Percentiles rank a stretch among this genome's conserved stretches.
These are phyloP conservation scores for Xylariomycetidae sp. DNA, from an alignment of 2,329 filamentous ascomycete species.

Conservation along the genomic window DNA sequence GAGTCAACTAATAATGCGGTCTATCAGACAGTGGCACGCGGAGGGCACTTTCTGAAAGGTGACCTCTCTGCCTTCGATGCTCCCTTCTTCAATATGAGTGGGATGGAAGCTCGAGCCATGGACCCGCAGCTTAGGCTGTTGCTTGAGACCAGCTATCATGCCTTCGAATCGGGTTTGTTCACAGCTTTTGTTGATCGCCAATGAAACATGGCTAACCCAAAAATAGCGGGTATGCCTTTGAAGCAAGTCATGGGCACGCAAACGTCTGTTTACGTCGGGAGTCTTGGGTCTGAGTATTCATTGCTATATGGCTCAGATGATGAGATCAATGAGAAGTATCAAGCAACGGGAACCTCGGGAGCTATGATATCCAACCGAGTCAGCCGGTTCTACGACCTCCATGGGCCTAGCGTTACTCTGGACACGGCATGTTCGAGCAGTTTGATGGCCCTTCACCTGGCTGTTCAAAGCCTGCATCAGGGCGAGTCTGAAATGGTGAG, in stretches of 20 bases:
- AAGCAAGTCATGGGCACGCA: constrained; percentile 1
- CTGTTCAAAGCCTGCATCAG: not conserved
- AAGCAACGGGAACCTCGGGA: constrained; percentile 1
- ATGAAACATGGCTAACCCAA: not conserved
- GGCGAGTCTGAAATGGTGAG: constrained; percentile 2
- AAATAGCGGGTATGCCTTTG: not conserved
- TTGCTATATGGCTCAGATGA: not conserved
- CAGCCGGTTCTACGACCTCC: constrained; percentile 2
- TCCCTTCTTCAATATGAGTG: constrained; percentile 9
- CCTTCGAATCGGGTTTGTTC: constrained; percentile 50
- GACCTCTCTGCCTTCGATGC: constrained; percentile 8
- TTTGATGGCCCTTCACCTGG: constrained; percentile 1
- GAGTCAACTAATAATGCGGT: too few relatives aligned
- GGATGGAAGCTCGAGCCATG: constrained; percentile 8
- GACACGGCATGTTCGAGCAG: constrained; percentile 3
- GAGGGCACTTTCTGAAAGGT: constrained; percentile 4
- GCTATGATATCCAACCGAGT: constrained; percentile 3
- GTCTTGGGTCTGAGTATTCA: constrained; percentile 2
- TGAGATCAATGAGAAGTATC: constrained; percentile 4
- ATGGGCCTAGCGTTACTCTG: not conserved
- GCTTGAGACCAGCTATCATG: constrained; percentile 60
- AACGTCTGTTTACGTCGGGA: constrained; percentile 5
- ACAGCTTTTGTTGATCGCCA: too few relatives aligned
- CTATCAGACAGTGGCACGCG: not conserved
- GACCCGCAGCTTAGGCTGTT: constrained; percentile 64